A percentile compares a stretch with the other conserved stretches of the same genome.
Evolutionary conservation across 2,329 filamentous ascomycete species (phyloP).

Genomic region (Bimuria novae-zelandiae): DNA sequence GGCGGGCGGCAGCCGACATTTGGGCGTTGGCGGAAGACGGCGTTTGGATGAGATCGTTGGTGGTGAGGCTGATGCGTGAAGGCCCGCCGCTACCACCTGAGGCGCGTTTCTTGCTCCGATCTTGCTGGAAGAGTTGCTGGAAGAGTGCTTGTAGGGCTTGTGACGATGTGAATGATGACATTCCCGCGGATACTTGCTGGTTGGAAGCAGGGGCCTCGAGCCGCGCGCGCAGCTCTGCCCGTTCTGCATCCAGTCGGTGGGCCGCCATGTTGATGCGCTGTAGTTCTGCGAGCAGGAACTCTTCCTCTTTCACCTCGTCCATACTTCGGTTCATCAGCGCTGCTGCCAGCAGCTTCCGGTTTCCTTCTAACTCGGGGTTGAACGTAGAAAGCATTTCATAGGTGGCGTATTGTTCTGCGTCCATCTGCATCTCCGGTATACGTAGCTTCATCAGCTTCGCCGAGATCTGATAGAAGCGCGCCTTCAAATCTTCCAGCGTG

Average conservation of each 20-base stretch:
- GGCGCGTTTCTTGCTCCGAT: slow-evolving; percentile 86
- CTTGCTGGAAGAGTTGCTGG: slow-evolving; percentile 78
- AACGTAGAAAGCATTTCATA: slow-evolving; percentile 89
- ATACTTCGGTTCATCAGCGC: slow-evolving; percentile 77
- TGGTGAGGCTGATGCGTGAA: slow-evolving; percentile 45
- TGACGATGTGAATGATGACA: slow-evolving; percentile 74
- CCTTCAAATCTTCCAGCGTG: slow-evolving; percentile 87
- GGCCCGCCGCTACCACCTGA: slow-evolving; percentile 33
- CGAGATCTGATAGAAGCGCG: slow-evolving; percentile 87
- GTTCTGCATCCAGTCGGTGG: slow-evolving; percentile 83
- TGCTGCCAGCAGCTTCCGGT: slow-evolving; percentile 83
- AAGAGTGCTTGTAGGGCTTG: slow-evolving; percentile 78
- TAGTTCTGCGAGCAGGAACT: slow-evolving; percentile 84
- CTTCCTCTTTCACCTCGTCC: slow-evolving; percentile 91
- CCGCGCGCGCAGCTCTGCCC: slow-evolving; percentile 82
- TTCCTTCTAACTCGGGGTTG: slow-evolving; percentile 76
- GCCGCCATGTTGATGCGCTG: slow-evolving; percentile 88
- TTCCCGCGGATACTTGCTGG: slow-evolving; percentile 31
- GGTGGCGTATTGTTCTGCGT: slow-evolving; percentile 76
- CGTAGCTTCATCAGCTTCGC: slow-evolving; percentile 49
- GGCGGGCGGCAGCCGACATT: slow-evolving; percentile 37
- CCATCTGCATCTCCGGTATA: slow-evolving; percentile 65
- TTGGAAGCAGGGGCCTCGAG: slow-evolving; percentile 79
- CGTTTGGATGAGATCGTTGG: slow-evolving; percentile 44
- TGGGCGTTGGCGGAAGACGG: slow-evolving; percentile 36